Conservation (phyloP, 2,329 filamentous ascomycete genomes). For the Rhexocercosporidium sp. region DNA sequence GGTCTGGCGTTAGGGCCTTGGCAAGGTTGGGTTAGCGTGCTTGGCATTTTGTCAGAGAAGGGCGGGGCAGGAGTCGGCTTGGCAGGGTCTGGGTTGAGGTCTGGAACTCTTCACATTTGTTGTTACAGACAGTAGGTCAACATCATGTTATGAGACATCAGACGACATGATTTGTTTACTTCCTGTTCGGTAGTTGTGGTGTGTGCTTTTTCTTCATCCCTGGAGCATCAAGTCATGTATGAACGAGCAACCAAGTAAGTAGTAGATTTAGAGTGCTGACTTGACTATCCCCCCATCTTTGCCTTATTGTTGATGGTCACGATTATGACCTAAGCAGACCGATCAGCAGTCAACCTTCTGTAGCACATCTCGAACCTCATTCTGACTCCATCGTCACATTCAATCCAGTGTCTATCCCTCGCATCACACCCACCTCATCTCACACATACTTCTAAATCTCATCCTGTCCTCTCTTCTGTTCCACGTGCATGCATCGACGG, state of each 20-base stretch:
- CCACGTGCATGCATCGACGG: conserved; percentile 3
- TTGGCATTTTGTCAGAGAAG: not conserved
- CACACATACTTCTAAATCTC: not conserved
- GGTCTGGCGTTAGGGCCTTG: not conserved
- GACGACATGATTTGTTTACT: not conserved
- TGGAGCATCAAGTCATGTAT: too few relatives aligned
- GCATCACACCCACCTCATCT: not conserved
- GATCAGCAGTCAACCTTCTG: too few relatives aligned
- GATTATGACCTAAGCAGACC: not conserved
- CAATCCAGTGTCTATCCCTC: not conserved
- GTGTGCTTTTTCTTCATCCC: not conserved
- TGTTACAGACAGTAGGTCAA: not conserved
- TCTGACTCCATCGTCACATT: too few relatives aligned
- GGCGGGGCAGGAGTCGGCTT: too few relatives aligned
- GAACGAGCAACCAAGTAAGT: too few relatives aligned
- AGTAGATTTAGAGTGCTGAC: not conserved
- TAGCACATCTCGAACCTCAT: too few relatives aligned
- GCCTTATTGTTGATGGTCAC: too few relatives aligned
- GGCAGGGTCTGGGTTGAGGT: not conserved
- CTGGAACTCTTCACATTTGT: not conserved
- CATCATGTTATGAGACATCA: not conserved
- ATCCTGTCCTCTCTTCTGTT: not conserved
- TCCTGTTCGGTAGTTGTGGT: not conserved
- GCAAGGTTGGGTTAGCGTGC: not conserved
- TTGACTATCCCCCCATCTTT: not conserved